Evolutionary conservation across 495 filamentous ascomycete genomes (phyloP).

Genomic region (Penicillium simplicissimum): DNA sequence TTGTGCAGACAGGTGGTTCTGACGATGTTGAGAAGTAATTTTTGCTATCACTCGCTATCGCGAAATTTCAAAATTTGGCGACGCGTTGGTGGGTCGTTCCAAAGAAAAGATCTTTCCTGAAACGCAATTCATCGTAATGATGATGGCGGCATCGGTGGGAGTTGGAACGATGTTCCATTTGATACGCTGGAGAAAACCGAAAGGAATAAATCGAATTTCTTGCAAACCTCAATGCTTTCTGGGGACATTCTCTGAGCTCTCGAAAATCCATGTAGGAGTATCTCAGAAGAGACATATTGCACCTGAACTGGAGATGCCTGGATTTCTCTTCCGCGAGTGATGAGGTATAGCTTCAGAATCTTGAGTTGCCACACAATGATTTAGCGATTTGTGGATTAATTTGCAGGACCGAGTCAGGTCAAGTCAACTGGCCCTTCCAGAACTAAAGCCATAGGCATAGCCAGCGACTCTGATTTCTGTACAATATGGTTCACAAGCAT

Average conservation of each 20-base stretch:
- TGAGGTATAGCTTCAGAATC: neutral
- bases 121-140: neutral
- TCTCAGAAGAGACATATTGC: too few species aligned
- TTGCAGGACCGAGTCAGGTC: neutral
- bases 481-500: neutral
- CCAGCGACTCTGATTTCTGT: too few species aligned
- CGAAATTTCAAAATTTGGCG: neutral
- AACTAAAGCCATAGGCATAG: too few species aligned
- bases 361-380: neutral
- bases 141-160: neutral
- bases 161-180: neutral
- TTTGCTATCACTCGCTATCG: neutral
- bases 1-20: neutral
- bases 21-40: neutral
- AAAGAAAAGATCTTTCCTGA: neutral
- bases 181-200: neutral
- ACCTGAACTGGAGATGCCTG: neutral
- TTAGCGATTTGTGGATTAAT: neutral
- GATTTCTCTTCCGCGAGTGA: neutral
- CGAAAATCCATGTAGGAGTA: neutral
- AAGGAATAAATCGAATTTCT: neutral
- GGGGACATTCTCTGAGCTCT: too few species aligned
- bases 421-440: too few species aligned
- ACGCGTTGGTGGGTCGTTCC: neutral
- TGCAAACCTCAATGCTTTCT: neutral